These are phyloP conservation scores for Tuber melanosporum DNA, from an alignment of 495 filamentous ascomycete species.

Conservation along the genomic window DNA sequence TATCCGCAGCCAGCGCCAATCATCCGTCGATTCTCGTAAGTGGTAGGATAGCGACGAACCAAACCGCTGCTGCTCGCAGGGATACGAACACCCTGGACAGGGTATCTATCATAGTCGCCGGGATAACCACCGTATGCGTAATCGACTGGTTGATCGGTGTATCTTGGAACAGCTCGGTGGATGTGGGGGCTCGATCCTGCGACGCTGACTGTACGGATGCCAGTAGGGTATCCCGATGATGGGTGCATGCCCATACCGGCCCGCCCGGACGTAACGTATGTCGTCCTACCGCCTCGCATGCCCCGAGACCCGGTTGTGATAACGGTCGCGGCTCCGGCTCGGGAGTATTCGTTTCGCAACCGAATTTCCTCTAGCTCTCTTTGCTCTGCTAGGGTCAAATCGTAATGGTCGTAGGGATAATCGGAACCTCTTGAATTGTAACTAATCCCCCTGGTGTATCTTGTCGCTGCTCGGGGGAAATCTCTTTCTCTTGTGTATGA, in stretches of 20 bases:
- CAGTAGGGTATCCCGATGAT: background rate
- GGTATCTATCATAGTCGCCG: background rate
- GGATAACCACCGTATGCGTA: background rate
- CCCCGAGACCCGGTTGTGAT: background rate
- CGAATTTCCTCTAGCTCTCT: background rate
- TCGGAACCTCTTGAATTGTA: background rate
- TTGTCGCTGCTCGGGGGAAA: background rate
- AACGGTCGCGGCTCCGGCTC: background rate
- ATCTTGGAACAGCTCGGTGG: background rate
- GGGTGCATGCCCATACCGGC: background rate
- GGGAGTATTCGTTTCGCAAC: background rate
- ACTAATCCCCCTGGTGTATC: background rate
- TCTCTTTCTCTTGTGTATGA: background rate
- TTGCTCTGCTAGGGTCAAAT: background rate
- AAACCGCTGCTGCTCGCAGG: background rate
- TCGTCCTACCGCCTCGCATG: background rate
- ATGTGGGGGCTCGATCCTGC: background rate
- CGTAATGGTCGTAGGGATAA: background rate
- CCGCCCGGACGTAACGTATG: background rate
- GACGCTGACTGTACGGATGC: background rate
- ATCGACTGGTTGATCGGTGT: background rate
- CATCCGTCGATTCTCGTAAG: background rate
- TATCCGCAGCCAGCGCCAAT: background rate
- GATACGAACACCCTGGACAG: background rate
- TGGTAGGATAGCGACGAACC: background rate